These are phyloP conservation scores for Simplicillium sp. DNA, from an alignment of 2,329 filamentous ascomycete species.

Conservation along the genomic window DNA sequence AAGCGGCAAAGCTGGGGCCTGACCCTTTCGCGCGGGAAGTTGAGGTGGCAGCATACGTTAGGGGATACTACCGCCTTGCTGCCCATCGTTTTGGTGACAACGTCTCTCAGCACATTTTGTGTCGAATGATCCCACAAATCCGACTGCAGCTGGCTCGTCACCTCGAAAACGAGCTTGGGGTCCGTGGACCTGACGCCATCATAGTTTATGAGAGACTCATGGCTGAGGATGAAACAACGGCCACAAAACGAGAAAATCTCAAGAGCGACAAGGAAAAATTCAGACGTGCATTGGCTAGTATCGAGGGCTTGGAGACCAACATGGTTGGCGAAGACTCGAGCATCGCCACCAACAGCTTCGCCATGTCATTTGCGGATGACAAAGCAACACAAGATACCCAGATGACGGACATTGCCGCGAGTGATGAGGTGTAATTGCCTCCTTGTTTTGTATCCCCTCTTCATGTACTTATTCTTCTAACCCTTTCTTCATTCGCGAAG, in stretches of 20 bases:
- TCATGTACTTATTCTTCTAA: too few relatives aligned
- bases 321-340: constrained; percentile 11
- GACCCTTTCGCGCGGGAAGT: constrained; percentile 55
- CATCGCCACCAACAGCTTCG: constrained; percentile 4
- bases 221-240: constrained; percentile 37
- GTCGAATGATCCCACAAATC: constrained; percentile 37
- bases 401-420: too few relatives aligned
- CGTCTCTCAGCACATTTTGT: constrained; percentile 35
- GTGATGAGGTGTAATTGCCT: too few relatives aligned
- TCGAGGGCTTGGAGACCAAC: constrained; percentile 30
- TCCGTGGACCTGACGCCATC: constrained; percentile 19
- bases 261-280: constrained; percentile 36
- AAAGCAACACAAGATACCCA: too few relatives aligned
- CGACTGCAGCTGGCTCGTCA: constrained; percentile 27
- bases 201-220: constrained; percentile 31
- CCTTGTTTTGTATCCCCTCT: too few relatives aligned
- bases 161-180: constrained; percentile 33
- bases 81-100: constrained; percentile 54
- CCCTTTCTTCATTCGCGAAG: too few relatives aligned
- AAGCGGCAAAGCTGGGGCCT: constrained; percentile 37
- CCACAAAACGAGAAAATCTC: constrained; percentile 27
- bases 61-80: constrained; percentile 62
- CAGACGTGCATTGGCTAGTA: constrained; percentile 33
- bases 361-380: not conserved
- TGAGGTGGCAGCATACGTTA: constrained; percentile 50